Evolutionary conservation across 352 stramenopile species (phyloP).

Genomic region (Phytophthora ohioensis): DNA sequence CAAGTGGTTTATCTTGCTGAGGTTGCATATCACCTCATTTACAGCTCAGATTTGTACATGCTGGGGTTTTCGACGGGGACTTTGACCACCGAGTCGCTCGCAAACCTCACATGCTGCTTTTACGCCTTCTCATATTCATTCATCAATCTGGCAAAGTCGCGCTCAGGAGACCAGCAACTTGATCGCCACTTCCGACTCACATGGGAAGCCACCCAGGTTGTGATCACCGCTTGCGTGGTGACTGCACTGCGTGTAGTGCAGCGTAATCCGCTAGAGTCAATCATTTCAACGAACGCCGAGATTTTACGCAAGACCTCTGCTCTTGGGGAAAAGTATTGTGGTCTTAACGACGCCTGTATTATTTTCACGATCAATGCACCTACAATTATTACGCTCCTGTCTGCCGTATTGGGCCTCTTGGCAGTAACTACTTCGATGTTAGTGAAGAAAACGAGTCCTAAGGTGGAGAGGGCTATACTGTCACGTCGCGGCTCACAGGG

Average conservation of each 20-base stretch:
- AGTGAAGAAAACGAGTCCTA: conserved; percentile 24
- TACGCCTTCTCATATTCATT: conserved; percentile 27
- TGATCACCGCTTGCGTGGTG: conserved; percentile 19
- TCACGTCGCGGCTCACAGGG: conserved; percentile 3
- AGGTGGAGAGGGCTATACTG: neutral
- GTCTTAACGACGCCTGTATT: conserved; percentile 31
- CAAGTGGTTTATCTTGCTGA: conserved; percentile 33
- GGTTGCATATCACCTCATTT: conserved; percentile 34
- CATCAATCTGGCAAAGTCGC: conserved; percentile 13
- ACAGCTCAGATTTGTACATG: conserved; percentile 35
- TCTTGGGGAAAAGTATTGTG: conserved; percentile 20
- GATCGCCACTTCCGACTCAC: conserved; percentile 18
- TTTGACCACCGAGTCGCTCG: conserved; percentile 21
- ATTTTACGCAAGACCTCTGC: conserved; percentile 33
- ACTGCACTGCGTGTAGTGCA: conserved; percentile 13
- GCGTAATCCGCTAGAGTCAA: conserved; percentile 26
- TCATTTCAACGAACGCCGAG: conserved; percentile 28
- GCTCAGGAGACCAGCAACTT: conserved; percentile 21
- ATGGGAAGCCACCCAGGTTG: conserved; percentile 20
- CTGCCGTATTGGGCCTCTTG: conserved; percentile 10
- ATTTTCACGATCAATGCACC: conserved; percentile 33
- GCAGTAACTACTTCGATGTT: conserved; percentile 11
- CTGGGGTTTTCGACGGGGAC: conserved; percentile 37
- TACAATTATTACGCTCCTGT: conserved; percentile 18
- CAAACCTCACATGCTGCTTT: conserved; percentile 22